phyloP scores from a whole-genome alignment of 306 rosid genomes.

The Urtica urens region DNA sequence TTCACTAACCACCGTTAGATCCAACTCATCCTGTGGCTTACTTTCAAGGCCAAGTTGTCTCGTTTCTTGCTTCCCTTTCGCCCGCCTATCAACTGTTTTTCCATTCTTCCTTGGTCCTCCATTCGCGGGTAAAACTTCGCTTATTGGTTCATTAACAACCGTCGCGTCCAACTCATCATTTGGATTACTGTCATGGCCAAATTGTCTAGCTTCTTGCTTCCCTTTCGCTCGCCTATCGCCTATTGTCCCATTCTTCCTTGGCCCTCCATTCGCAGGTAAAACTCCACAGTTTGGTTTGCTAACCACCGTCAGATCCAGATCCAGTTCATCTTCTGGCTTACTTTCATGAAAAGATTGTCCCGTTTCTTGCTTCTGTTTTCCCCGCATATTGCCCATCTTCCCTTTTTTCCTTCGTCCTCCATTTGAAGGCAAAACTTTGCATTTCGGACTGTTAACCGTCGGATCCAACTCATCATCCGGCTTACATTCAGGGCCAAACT shows the following conservation, averaged over 20 bases:
- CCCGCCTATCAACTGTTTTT: background rate
- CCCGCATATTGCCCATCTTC: background rate
- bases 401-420: background rate
- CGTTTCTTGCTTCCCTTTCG: constrained; percentile 8
- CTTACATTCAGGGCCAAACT: no score
- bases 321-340: background rate
- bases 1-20: no score
- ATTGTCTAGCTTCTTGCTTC: constrained; percentile 11
- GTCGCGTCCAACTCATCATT: no score
- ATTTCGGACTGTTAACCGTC: background rate
- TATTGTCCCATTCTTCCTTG: background rate
- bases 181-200: no score
- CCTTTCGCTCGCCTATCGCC: background rate
- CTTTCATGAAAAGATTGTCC: background rate
- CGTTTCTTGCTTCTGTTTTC: background rate
- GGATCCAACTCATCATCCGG: background rate
- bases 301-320: background rate
- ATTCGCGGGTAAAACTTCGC: background rate
- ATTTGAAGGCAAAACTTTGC: background rate
- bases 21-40: no score
- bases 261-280: background rate
- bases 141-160: no score
- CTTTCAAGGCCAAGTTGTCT: no score
- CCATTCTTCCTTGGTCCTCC: background rate
- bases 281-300: background rate